Evolutionary conservation across 2,329 filamentous ascomycete species (phyloP), one percentile per base, ranked within the genome.

Genomic region (Penicillium sp.): DNA sequence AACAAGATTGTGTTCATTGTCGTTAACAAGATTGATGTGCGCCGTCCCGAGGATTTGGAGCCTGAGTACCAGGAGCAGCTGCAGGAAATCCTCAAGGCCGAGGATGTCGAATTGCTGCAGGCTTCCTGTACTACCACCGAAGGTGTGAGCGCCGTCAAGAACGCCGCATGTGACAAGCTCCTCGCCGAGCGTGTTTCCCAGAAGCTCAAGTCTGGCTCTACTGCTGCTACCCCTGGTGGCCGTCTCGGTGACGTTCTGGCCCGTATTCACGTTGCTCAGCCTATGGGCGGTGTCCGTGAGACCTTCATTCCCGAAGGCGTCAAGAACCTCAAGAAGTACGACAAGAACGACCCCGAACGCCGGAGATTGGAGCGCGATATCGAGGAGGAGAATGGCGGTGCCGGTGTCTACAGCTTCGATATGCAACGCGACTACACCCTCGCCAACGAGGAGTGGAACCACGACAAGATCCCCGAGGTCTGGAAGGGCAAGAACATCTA

Each of bases 1-100:
- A 97, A 97, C 80, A 97, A 97, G 79, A 83, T 97, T 45, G 93
- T 97, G 41, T 97, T 96, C 73, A 83, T 99, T 54, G 90, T 97
- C 53, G 83, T 97, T 77, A 99, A 99, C 86, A 99, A 99, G 82
- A 97, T 97, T 64, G 94, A 99, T 74, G 84, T 97, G 56, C 85
- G 88, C 70, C 84, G 86, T 56, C 91, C 92, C 1, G 91, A 96
- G 68, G 91, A 97, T 69, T 79, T 99, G 35, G 89, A 94, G 61
- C 78, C 84, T 7, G 89, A 90, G 65, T 85, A 87, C 23, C 88
- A 93, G 71, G 84, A 85, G 51, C 83, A 93, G 68, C 78, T 99
- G 39, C 85, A 96, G 70, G 78, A 84, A 26, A 83, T 99, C 60
- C 79, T 94, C 56, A 94, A 94, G 76, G 84, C 89, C 43, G 89